A percentile compares a stretch with the other conserved stretches of the same genome.
Conservation (phyloP, 805 yeast species). For the Saccharomycopsis babjevae region DNA sequence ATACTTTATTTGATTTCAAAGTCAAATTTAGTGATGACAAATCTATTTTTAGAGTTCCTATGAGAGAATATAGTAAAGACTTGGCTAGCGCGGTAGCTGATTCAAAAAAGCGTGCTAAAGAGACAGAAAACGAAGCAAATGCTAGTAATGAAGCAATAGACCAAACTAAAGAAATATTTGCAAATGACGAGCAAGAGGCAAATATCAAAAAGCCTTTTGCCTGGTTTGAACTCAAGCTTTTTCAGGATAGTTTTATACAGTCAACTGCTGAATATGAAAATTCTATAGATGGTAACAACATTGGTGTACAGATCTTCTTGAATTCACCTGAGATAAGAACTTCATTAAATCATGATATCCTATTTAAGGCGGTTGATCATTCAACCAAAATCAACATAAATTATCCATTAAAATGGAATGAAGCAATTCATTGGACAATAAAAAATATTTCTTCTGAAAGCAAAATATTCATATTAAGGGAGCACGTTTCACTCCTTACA, state of each 20-base stretch:
- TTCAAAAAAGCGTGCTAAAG: neutral
- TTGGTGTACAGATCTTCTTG: constrained; percentile 36
- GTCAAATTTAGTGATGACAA: constrained; percentile 51
- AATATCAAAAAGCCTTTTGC: constrained; percentile 61
- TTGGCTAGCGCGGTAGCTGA: constrained; percentile 2
- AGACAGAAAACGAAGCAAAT: neutral
- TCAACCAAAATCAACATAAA: constrained; percentile 45
- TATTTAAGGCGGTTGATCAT: constrained; percentile 54
- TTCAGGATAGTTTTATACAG: constrained; percentile 40
- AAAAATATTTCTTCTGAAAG: constrained; percentile 41
- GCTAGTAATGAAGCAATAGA: neutral
- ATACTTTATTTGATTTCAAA: constrained; percentile 46
- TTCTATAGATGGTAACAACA: constrained; percentile 44
- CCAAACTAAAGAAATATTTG: neutral
- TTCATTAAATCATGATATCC: constrained; percentile 80
- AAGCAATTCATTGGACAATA: constrained; percentile 59
- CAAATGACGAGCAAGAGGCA: neutral
- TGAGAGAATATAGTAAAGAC: constrained; percentile 78
- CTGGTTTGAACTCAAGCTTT: constrained; percentile 73
- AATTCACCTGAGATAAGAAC: constrained; percentile 56
- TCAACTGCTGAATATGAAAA: constrained; percentile 44
- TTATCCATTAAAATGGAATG: constrained; percentile 79
- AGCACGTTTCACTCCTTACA: constrained; percentile 63
- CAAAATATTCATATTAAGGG: constrained; percentile 61
- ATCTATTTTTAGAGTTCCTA: constrained; percentile 62